Base-by-base conservation (phyloP, 352 stramenopile species). In the Globisporangium carolinianum region DNA sequence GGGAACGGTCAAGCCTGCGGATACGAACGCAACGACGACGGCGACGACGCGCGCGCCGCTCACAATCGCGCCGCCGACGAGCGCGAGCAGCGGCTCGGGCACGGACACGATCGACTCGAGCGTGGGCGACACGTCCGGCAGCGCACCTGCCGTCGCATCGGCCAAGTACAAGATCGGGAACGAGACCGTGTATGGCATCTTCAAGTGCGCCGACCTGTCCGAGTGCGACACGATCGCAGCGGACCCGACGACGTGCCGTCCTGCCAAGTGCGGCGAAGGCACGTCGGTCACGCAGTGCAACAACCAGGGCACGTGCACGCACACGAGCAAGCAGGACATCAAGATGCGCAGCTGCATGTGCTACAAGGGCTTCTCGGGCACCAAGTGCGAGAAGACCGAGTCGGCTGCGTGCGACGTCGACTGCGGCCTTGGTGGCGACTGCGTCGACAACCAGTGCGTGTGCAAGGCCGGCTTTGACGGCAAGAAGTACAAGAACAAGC, bases 251-350 rank as follows among this genome's bases (percentile, higher is more conserved):
- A 71, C 61, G 18, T 81, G 72, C 51, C 42, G 60, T 12, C 65
- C 72, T n/a, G n/a, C 56, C 18, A 58, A 63, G 46, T 81, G 72
- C 53, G 72, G 72, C 4, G 51, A 68, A 41, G 18, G 61, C 6
- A 65, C 10, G 37, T 67, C 60, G 8, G 43, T 66, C 9, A 45
- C 49, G n/a, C 61, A 69, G 48, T 87, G 76, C 71, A 87, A 74
- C 41, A 76, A 89, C 64, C 79, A 87, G 43, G 79, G 79, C 35
- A 89, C 79, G 2, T 89, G 79, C 66, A 81, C 79, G 51, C 85
- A 89, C 72, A 74, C 76, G 47, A 76, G 63, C 51, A 80, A 76
- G 51, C 70, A 70, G 61, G 77, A 75, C 51, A 77, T 87, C 51
- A 77, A 55, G 38, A 72, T 61, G 48, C 76, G 76, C 37, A 65